These are phyloP conservation scores for Aspergillus taichungensis DNA, from an alignment of 495 filamentous ascomycete genomes.

Conservation along the genomic window DNA sequence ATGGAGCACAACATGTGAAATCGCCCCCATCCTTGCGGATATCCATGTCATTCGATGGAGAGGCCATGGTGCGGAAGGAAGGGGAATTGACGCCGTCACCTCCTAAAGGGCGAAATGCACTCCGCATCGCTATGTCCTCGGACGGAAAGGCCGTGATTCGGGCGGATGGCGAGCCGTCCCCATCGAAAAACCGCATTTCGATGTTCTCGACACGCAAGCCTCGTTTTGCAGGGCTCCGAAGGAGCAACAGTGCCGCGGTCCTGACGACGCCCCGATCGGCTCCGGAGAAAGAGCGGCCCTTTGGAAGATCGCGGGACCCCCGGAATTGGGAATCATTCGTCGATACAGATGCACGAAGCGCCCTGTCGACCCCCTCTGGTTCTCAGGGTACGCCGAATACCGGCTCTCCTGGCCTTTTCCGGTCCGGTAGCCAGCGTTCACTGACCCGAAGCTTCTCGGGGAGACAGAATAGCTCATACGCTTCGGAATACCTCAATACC, in stretches of 20 bases:
- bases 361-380: constrained; percentile 62
- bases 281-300: constrained; percentile 27
- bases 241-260: constrained; percentile 50
- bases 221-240: constrained; percentile 48
- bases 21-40: constrained; percentile 45
- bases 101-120: constrained; percentile 40
- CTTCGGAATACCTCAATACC: constrained; percentile 35
- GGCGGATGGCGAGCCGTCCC: constrained; percentile 38
- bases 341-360: constrained; percentile 62
- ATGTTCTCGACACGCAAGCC: constrained; percentile 42
- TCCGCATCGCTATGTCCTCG: constrained; percentile 42
- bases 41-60: constrained; percentile 72
- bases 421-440: constrained; percentile 51
- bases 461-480: constrained; percentile 48
- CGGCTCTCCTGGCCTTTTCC: constrained; percentile 61
- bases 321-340: constrained; percentile 79
- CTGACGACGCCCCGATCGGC: constrained; percentile 27
- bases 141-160: constrained; percentile 44
- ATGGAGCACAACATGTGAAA: constrained; percentile 17
- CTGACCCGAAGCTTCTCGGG: constrained; percentile 26
- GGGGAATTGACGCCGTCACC: constrained; percentile 62
- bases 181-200: constrained; percentile 44
- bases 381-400: constrained; percentile 61
- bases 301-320: constrained; percentile 72
- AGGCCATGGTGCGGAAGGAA: constrained; percentile 65